Percentiles rank a stretch among this genome's conserved stretches.
Conservation (phyloP, 23 red algal genomes). For the Cyanidioschyzon merolae region DNA sequence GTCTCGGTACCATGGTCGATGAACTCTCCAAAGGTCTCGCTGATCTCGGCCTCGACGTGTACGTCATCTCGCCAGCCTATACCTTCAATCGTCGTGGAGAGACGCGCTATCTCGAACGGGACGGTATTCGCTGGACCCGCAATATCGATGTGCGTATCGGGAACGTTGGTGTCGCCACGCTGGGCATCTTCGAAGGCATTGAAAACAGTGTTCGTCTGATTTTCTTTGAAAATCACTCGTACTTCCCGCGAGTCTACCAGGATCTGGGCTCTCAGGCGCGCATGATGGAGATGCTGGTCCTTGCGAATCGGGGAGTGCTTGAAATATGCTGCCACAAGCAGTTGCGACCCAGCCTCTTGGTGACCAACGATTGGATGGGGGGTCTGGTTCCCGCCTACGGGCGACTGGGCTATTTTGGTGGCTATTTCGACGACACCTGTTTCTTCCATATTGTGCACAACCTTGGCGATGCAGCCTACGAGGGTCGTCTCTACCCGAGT, state of each 20-base stretch:
- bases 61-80: slow-evolving; percentile 97
- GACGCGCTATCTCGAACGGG: slow-evolving; percentile 63
- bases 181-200: slow-evolving; percentile 73
- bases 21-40: slow-evolving; percentile 93
- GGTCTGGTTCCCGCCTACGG: slow-evolving; percentile 74
- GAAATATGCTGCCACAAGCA: slow-evolving; percentile 86
- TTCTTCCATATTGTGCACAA: slow-evolving; percentile 99
- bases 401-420: slow-evolving; percentile 70
- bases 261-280: slow-evolving; percentile 60
- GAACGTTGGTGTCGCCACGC: slow-evolving; percentile 68
- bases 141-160: slow-evolving; percentile 55
- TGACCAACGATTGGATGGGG: slow-evolving; percentile 95
- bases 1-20: slow-evolving; percentile 98
- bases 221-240: slow-evolving; percentile 80
- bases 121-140: slow-evolving; percentile 75
- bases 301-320: slow-evolving; percentile 57
- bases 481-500: slow-evolving; percentile 77
- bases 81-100: slow-evolving; percentile 84
- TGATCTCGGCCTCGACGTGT: slow-evolving; percentile 78
- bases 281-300: slow-evolving; percentile 66
- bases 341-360: slow-evolving; percentile 54
- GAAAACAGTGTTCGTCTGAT: slow-evolving; percentile 86
- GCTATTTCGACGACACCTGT: slow-evolving; percentile 78
- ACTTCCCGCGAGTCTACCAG: slow-evolving; percentile 84
- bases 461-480: slow-evolving; percentile 80